Evolutionary conservation across 805 yeast genomes (phyloP).

Genomic region (Wickerhamomyces alni): DNA sequence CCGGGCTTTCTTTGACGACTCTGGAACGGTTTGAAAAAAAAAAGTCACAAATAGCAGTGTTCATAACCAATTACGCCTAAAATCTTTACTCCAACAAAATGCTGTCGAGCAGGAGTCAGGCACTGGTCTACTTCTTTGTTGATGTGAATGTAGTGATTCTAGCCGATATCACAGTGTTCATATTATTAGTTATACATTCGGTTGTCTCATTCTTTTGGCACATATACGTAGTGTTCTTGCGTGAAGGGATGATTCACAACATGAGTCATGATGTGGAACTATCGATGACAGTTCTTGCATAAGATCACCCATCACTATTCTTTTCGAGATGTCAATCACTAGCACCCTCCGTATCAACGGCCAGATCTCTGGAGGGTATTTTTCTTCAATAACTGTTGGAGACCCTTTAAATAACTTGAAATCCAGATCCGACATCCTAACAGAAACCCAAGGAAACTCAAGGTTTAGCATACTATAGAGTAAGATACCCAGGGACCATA

Average conservation of each 20-base stretch:
- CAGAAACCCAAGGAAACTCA: slow-evolving; percentile 44
- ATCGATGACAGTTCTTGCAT: neutral
- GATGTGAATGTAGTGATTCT: too few species aligned
- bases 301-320: slow-evolving; percentile 10
- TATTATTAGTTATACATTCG: neutral
- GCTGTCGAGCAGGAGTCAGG: too few species aligned
- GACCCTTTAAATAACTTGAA: slow-evolving; percentile 12
- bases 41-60: too few species aligned
- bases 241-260: slow-evolving; percentile 4
- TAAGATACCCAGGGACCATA: slow-evolving; percentile 88
- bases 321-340: slow-evolving; percentile 2
- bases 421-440: slow-evolving; percentile 27
- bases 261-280: neutral
- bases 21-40: too few species aligned
- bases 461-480: slow-evolving; percentile 67
- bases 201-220: slow-evolving; percentile 5
- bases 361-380: slow-evolving; percentile 6
- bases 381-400: neutral
- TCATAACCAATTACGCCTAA: too few species aligned
- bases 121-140: too few species aligned
- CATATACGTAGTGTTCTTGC: slow-evolving; percentile 6
- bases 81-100: too few species aligned
- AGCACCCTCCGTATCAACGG: neutral
- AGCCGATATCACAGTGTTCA: too few species aligned
- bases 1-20: too few species aligned